phyloP scores from a whole-genome alignment of 2,329 filamentous ascomycete genomes.

The Trichoderma breve region DNA sequence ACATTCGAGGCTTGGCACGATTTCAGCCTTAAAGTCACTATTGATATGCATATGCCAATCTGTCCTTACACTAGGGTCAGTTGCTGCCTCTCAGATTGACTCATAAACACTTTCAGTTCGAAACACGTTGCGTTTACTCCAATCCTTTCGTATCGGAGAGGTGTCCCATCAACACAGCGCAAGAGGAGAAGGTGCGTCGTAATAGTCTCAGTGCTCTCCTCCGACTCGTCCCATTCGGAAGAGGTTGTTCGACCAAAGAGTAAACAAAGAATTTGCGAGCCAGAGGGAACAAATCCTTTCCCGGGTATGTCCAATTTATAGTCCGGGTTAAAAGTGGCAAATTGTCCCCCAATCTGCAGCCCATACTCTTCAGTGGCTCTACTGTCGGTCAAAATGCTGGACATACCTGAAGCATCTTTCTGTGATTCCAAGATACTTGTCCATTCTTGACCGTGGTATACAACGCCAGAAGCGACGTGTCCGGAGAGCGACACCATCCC shows the following conservation, averaged over 20 bases:
- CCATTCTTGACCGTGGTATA: slow-evolving; percentile 14
- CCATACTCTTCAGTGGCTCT: not conserved
- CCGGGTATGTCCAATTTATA: slow-evolving; percentile 4
- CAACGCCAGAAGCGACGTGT: not conserved
- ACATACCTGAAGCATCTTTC: not conserved
- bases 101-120: slow-evolving; percentile 6
- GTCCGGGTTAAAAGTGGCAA: not conserved
- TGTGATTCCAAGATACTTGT: not conserved
- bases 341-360: not conserved
- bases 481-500: slow-evolving; percentile 8
- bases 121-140: not conserved
- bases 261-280: slow-evolving; percentile 8
- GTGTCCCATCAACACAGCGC: not conserved
- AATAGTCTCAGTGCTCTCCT: not conserved
- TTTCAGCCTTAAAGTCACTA: not conserved
- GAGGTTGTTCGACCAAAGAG: not conserved
- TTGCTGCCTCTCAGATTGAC: not conserved
- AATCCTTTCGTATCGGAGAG: slow-evolving; percentile 1
- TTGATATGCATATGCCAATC: not conserved
- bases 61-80: not conserved
- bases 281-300: not conserved
- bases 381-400: not conserved
- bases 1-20: not conserved
- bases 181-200: not conserved
- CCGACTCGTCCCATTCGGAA: not conserved